phyloP scores from a whole-genome alignment of 768 basidiomycete species.

The Pisolithus tinctorius region DNA sequence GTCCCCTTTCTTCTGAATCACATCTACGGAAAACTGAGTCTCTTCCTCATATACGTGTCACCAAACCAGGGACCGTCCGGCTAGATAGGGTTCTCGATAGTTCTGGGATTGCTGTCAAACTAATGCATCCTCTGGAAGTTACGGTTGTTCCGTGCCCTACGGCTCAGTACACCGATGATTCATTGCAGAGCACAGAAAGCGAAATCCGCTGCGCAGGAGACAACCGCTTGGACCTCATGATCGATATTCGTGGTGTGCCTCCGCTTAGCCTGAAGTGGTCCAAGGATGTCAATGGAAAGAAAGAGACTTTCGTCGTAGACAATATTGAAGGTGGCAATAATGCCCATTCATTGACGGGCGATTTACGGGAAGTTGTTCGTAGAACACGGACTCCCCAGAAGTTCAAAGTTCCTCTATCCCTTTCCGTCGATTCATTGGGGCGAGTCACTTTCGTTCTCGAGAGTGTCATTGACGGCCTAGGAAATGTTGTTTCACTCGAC shows the following conservation, averaged over 20 bases:
- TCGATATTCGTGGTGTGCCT: conserved; percentile 67
- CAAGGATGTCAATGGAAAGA: conserved; percentile 56
- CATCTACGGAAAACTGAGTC: conserved; percentile 69
- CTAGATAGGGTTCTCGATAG: conserved; percentile 70
- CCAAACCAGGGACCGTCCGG: conserved; percentile 67
- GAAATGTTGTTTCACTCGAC: conserved; percentile 58
- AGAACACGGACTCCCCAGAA: conserved; percentile 39
- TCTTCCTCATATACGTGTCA: conserved; percentile 63
- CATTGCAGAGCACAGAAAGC: conserved; percentile 29
- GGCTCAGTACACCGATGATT: conserved; percentile 51
- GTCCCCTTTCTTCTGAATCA: conserved; percentile 27
- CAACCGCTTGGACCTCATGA: conserved; percentile 48
- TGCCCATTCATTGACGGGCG: conserved; percentile 21
- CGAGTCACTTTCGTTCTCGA: conserved; percentile 71
- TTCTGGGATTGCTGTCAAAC: conserved; percentile 64
- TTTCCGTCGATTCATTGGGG: conserved; percentile 58
- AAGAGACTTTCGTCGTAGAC: conserved; percentile 73
- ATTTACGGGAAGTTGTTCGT: conserved; percentile 17
- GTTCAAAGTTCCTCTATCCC: conserved; percentile 60
- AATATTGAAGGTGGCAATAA: conserved; percentile 65
- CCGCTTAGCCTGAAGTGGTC: conserved; percentile 75
- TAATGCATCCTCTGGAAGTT: conserved; percentile 57
- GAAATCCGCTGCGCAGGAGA: conserved; percentile 66
- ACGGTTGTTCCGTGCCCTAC: conserved; percentile 78
- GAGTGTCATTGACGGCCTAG: conserved; percentile 75